phyloP scores from a whole-genome alignment of 768 basidiomycete species.

The Coprinopsis sp. region DNA sequence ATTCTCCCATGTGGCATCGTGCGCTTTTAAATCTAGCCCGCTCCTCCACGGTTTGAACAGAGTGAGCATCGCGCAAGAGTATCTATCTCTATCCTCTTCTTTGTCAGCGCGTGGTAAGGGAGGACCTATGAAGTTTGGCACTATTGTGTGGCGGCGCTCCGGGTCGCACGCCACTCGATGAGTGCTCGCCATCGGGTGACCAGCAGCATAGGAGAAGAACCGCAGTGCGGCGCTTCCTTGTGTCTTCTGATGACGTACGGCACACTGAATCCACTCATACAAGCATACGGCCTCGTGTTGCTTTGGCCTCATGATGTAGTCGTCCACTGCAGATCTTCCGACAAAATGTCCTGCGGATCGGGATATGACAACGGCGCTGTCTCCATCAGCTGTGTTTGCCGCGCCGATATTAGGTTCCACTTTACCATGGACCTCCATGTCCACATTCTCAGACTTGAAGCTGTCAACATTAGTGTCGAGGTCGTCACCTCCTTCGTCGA shows the following conservation, averaged over 20 bases:
- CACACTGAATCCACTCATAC: slow-evolving; percentile 24
- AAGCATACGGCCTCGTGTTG: slow-evolving; percentile 17
- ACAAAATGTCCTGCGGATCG: slow-evolving; percentile 10
- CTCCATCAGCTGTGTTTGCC: not conserved
- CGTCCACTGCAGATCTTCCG: slow-evolving; percentile 17
- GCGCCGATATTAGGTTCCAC: slow-evolving; percentile 16
- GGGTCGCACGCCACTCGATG: slow-evolving; percentile 6
- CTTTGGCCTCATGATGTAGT: slow-evolving; percentile 20
- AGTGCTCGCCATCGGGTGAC: slow-evolving; percentile 10
- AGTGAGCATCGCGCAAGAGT: slow-evolving; percentile 28
- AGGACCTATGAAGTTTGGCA: slow-evolving; percentile 28
- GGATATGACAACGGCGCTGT: not conserved
- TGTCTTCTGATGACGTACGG: not conserved
- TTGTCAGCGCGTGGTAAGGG: slow-evolving; percentile 24
- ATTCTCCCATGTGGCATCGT: slow-evolving; percentile 18
- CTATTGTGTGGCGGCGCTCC: not conserved
- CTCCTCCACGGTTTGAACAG: slow-evolving; percentile 31
- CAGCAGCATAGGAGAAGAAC: slow-evolving; percentile 6
- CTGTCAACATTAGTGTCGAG: too few species aligned
- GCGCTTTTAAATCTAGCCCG: slow-evolving; percentile 21
- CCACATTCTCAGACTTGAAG: too few species aligned
- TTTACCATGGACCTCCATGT: not conserved
- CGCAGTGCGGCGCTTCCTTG: not conserved
- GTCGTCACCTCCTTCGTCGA: too few species aligned
- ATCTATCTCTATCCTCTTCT: slow-evolving; percentile 28